Evolutionary conservation across 2,329 filamentous ascomycete species (phyloP), one percentile per base, ranked within the genome.

Genomic region (Geosmithia putterillii): DNA sequence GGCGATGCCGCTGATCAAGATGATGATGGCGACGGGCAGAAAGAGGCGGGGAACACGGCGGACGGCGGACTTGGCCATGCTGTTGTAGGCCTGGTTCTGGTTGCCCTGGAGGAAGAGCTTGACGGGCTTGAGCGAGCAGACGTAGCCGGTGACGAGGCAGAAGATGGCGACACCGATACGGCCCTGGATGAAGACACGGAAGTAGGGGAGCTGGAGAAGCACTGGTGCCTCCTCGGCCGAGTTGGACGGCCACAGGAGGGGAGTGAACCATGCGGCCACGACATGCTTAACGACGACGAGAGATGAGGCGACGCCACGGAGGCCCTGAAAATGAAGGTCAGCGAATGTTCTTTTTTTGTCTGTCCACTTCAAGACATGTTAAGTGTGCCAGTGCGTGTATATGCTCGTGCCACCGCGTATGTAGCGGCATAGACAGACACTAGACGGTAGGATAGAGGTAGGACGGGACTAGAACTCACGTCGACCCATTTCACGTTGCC

Each of bases 101-200:
- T 74, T 67, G 42, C 73, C 75, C 25, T 70, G 61, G 43, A 72
- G 68, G 52, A 65, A 71, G 42, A 74, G 68, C 43, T 69, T 66
- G 46, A 81, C 68, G 15, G 76, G 73, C 52, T 79, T 79, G 42
- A 80, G 65, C 3, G 74, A 71, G 58, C 78, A 80, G 42, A 80
- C 76, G 51, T 79, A 81, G 45, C 76, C 76, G 19, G 77, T 76
- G 35, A 81, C 74, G 40, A 83, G 66, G 52, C 79, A 72, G 58
- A 83, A 82, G 48, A 82, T 76, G 14, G 76, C 72, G 2, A 83
- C 79, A 57, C 79, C 80, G 39, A 77, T 74, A 15, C 80, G 70
- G 19, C 79, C 76, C 52, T 78, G 75, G 41, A 72, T 65, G 35
- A 74, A 62, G 40, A 81, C 68, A 44, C 77, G 73, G 45, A 81